Conservation (phyloP, 306 rosid species). For the Mimosa bimucronata region DNA sequence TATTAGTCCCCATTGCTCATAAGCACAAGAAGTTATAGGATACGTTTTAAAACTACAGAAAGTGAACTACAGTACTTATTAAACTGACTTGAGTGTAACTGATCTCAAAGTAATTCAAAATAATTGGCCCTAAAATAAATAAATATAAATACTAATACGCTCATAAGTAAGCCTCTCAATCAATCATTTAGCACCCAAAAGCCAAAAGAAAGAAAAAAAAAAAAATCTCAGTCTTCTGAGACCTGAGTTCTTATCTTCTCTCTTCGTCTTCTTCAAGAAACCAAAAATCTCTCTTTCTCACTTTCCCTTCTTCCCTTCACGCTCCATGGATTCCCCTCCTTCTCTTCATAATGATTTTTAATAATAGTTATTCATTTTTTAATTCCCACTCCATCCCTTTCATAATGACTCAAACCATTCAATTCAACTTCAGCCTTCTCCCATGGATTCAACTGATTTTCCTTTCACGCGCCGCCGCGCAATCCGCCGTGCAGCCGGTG, state of each 20-base stretch:
- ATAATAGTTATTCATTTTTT: background rate
- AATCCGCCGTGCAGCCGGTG: constrained; percentile 41
- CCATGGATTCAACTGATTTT: constrained; percentile 23
- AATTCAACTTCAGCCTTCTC: background rate
- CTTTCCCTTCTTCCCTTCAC: background rate
- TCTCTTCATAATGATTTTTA: constrained; percentile 1
- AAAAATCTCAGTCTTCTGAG: background rate
- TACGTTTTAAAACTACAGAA: background rate
- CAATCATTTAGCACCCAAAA: background rate
- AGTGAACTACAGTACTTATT: background rate
- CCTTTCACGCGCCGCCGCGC: constrained; percentile 41
- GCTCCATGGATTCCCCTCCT: constrained; percentile 4
- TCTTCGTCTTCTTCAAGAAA: background rate
- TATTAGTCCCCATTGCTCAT: background rate
- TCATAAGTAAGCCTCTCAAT: background rate
- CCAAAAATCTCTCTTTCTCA: background rate
- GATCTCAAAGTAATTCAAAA: background rate
- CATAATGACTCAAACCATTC: constrained; percentile 32
- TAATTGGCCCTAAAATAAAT: background rate
- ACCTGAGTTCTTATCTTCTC: too few relatives aligned
- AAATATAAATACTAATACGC: background rate
- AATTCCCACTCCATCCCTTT: background rate
- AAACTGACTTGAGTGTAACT: background rate
- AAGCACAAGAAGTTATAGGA: background rate
- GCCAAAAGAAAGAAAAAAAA: too few relatives aligned